Evolutionary conservation across 768 basidiomycete species (phyloP), one percentile per base, ranked within the genome.

Genomic region (Megacollybia marginata): DNA sequence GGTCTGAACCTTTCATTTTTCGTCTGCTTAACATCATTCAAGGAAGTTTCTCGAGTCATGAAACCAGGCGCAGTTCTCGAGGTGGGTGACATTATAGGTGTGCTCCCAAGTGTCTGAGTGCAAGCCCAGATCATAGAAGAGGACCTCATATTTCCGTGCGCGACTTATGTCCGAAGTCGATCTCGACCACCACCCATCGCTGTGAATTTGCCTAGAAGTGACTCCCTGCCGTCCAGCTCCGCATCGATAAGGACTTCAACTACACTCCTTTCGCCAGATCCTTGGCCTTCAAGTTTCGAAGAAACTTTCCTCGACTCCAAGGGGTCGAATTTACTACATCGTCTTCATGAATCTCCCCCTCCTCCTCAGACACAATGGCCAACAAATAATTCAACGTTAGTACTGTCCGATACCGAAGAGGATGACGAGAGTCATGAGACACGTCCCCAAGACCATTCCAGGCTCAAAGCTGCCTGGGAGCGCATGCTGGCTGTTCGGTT

Each of bases 121-220:
- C 12, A 34, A n/a, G 33, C n/a, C 18, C 53, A 88, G 85, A 69
- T 87, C 9, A 75, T 87, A 34, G 86, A 87, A 61, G 86, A 89
- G 51, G 85, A 87, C 58, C 70, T 81, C 7, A 71, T 86, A 44
- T 88, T 88, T 58, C 86, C 86, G 8, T 78, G 71, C 52, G 61
- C 64, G n/a, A 62, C 59, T 13, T 46, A 53, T 51, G 46, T 59
- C 48, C 53, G 55, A 44, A 48, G 53, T 55, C 48, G 54, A 46
- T 23, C 53, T 44, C 53, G 53, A 45, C 49, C 57, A 44, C 40
- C 56, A n/a, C 46, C 55, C 33, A 50, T 57, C n/a, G n/a, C 54
- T 19, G 49, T 62, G 38, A 51, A 57, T 44, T 46, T 62, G 23
- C 62, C 61, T 19, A 43, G 56, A 44, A 52, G 18, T 13, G 45